Conservation (phyloP, 2,329 filamentous ascomycete genomes). For the Ophiostoma tasmaniense region DNA sequence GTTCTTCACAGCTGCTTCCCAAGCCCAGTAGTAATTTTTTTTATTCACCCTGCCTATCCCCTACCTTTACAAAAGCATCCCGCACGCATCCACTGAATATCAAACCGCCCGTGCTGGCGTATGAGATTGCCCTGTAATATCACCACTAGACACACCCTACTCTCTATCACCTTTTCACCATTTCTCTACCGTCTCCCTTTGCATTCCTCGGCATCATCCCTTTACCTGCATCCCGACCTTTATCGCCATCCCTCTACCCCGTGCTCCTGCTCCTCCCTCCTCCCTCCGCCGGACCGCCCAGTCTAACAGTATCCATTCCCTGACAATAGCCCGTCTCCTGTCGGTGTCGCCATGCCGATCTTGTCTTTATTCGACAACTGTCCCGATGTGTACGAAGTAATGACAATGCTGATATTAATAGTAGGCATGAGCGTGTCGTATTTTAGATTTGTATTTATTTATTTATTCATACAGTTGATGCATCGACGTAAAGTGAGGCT, state of each 20-base stretch:
- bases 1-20: not conserved
- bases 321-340: constrained; percentile 5
- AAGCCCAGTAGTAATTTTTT: not conserved
- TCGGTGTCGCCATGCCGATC: not conserved
- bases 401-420: not conserved
- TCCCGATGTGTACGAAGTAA: not conserved
- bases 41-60: not conserved
- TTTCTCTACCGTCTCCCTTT: not conserved
- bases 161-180: not conserved
- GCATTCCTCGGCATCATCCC: not conserved
- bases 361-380: not conserved
- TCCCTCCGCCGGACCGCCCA: not conserved
- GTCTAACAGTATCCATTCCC: not conserved
- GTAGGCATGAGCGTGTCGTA: not conserved
- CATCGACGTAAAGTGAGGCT: not conserved
- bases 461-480: not conserved
- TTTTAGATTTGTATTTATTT: not conserved
- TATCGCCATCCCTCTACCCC: not conserved
- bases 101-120: constrained; percentile 1
- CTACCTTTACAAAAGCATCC: not conserved
- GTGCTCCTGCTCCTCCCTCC: not conserved
- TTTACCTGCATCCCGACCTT: not conserved
- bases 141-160: not conserved
- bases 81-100: not conserved
- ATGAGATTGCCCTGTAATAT: not conserved